Conservation (phyloP, 1,139 yeast species). For the Sugiyamaella grinbergsii region DNA sequence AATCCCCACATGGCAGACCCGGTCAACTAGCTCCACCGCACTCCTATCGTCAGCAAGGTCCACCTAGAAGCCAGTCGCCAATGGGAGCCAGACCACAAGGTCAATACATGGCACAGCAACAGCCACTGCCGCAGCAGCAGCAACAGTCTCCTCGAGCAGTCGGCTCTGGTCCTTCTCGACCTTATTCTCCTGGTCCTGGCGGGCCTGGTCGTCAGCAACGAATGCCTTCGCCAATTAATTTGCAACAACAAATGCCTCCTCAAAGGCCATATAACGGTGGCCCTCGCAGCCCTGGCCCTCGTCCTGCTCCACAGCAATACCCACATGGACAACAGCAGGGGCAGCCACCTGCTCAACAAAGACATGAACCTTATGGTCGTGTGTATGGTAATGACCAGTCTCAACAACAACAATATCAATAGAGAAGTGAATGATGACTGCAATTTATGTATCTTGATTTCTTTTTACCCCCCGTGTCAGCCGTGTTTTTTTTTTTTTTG, state of each 20-base stretch:
- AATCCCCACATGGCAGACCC: slow-evolving; percentile 23
- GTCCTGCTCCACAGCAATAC: slow-evolving; percentile 10
- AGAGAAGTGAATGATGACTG: slow-evolving; percentile 1
- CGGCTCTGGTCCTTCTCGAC: slow-evolving; percentile 8
- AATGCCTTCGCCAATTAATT: background rate
- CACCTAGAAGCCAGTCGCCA: slow-evolving; percentile 18
- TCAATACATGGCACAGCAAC: slow-evolving; percentile 1
- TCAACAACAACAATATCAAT: slow-evolving; percentile 18
- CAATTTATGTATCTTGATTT: no score
- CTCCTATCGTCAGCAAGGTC: slow-evolving; percentile 12
- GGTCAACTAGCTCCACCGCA: slow-evolving; percentile 17
- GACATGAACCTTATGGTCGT: slow-evolving; percentile 16
- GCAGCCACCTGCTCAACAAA: slow-evolving; percentile 16
- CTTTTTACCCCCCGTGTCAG: slow-evolving; percentile 7
- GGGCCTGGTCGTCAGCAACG: slow-evolving; percentile 16
- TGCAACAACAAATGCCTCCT: slow-evolving; percentile 3
- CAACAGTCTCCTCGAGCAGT: slow-evolving; percentile 9
- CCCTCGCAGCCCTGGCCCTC: slow-evolving; percentile 14
- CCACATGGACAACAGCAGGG: slow-evolving; percentile 3
- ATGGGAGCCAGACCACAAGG: slow-evolving; percentile 10
- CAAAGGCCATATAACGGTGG: slow-evolving; percentile 15
- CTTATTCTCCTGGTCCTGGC: slow-evolving; percentile 20
- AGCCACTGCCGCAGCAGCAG: slow-evolving; percentile 5
- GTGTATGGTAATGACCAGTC: slow-evolving; percentile 21
- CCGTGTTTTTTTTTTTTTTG: slow-evolving; percentile 20